Conservation (phyloP, 1,284 basidiomycete genomes). For the Sphagnurus paluster region DNA sequence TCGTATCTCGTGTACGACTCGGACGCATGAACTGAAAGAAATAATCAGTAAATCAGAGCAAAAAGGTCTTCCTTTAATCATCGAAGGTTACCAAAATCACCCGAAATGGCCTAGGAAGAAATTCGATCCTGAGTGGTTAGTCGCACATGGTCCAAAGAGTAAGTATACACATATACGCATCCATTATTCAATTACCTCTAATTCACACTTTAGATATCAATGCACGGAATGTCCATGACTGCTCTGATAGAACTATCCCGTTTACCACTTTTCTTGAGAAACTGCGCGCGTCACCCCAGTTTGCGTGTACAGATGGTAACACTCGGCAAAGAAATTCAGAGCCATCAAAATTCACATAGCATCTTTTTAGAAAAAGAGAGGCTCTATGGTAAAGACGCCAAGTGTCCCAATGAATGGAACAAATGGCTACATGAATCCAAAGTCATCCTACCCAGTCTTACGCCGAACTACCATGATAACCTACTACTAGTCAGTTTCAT, state of each 20-base stretch:
- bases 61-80: constrained; percentile 57
- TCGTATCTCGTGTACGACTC: constrained; percentile 37
- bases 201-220: constrained; percentile 41
- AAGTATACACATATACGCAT: too few species aligned
- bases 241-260: constrained; percentile 45
- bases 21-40: constrained; percentile 26
- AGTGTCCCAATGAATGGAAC: constrained; percentile 64
- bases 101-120: constrained; percentile 50
- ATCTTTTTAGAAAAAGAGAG: constrained; percentile 52
- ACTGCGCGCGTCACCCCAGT: constrained; percentile 34
- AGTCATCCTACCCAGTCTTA: constrained; percentile 49
- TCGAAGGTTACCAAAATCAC: constrained; percentile 56
- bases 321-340: constrained; percentile 6
- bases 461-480: constrained; percentile 53
- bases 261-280: constrained; percentile 46
- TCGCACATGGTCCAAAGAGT: constrained; percentile 36
- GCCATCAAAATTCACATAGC: constrained; percentile 6
- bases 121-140: constrained; percentile 58
- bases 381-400: constrained; percentile 72
- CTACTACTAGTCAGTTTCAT: constrained; percentile 44
- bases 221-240: constrained; percentile 55
- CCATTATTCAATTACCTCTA: too few species aligned
- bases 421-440: constrained; percentile 49
- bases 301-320: constrained; percentile 41
- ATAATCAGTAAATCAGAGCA: constrained; percentile 47